Evolutionary conservation across 78 protist genomes (phyloP), one percentile per base, ranked within the genome.

Genomic region (Dictyostelium brefeldianum): DNA sequence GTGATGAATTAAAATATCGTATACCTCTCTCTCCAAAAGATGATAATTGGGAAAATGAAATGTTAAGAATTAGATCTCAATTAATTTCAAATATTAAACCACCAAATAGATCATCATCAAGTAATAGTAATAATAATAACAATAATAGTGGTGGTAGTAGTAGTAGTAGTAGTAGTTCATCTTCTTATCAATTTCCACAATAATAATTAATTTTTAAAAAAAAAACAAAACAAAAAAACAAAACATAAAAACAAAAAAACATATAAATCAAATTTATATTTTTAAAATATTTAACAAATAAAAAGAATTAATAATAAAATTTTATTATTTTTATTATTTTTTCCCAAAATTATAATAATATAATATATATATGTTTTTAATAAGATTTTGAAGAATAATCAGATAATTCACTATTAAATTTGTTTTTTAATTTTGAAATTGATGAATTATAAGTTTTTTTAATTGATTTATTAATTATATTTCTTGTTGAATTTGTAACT

Each of bases 31-130:
- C 12, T 25, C 80, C 82, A 12, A 81, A 56, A 5, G 22, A 80
- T 8, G 95, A 91, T 70, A 57, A 51, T 50, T 85, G 92, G 92
- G 92, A 85, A n/a, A 53, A 77, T 14, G 92, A 85, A 64, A 62
- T 85, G 48, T 18, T 14, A 48, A 50, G 36, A 53, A 6, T 78
- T 29, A 43, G 62, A 47, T 48, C 64, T 22, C 22, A 54, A 74
- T 6, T 74, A 22, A 31, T 74, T 18, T 20, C 6, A 12, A 41
- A 20, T 41, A 41, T 71, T 14, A 71, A 71, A 71, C 78, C 78
- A 15, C 25, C 73, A 11, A 20, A n/a, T 12, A 9, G 43, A 11
- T 64, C 73, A 27, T n/a, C 71, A 11, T 64, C 71, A 64, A 64
- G n/a, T n/a, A n/a, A n/a, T n/a, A n/a, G n/a, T n/a, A 36, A 36